These are phyloP conservation scores for Xanthoconium separans DNA, from an alignment of 1,284 basidiomycete species.

Conservation along the genomic window DNA sequence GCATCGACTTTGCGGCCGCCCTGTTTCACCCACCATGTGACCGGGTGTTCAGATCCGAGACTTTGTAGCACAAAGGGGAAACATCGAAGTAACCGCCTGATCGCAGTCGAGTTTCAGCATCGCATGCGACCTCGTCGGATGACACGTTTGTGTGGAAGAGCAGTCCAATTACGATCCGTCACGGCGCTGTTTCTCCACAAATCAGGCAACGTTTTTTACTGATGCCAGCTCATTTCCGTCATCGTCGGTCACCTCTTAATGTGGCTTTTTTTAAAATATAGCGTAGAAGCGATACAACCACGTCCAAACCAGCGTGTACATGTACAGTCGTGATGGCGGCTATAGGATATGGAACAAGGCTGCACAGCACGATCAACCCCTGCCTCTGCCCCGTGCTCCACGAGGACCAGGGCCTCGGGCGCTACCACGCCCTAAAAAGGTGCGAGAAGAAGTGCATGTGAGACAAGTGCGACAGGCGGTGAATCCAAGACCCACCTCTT, in stretches of 20 bases:
- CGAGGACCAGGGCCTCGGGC: slow-evolving; percentile 28
- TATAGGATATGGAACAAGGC: slow-evolving; percentile 7
- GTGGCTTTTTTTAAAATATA: neutral
- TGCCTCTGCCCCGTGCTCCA: slow-evolving; percentile 33
- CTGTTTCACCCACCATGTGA: slow-evolving; percentile 2
- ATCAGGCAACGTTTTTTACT: neutral
- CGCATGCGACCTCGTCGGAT: neutral
- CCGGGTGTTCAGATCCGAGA: neutral
- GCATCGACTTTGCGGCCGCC: neutral
- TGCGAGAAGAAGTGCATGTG: neutral
- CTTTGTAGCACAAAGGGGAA: neutral
- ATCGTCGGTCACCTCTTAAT: neutral
- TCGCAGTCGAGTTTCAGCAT: neutral
- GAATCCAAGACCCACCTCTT: slow-evolving; percentile 35
- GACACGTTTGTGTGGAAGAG: neutral
- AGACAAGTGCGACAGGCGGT: neutral
- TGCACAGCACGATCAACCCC: slow-evolving; percentile 23
- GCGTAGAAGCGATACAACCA: slow-evolving; percentile 1
- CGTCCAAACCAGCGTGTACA: neutral
- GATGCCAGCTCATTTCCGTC: neutral
- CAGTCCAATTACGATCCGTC: neutral
- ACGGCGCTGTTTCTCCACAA: neutral
- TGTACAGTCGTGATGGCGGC: slow-evolving; percentile 9
- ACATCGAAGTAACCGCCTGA: neutral
- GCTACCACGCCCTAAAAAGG: slow-evolving; percentile 27